phyloP scores from a whole-genome alignment of 139 green algal species.

The Micractinium sp. region DNA sequence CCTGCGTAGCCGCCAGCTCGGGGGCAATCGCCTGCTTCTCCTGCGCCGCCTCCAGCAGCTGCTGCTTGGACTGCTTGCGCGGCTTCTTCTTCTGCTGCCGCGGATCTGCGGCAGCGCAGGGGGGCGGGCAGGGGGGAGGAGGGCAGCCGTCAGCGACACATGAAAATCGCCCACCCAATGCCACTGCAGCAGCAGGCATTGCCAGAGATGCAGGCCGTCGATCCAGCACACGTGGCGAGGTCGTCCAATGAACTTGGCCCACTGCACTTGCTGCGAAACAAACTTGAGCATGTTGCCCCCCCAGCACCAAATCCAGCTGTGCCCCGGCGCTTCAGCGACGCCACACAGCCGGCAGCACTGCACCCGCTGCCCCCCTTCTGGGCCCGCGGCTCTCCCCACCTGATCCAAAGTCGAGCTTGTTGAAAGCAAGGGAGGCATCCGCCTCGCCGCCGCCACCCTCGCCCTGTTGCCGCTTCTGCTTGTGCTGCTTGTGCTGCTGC shows the following conservation, averaged over 20 bases:
- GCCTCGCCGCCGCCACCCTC: slow-evolving; percentile 1
- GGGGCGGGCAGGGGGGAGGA: background rate
- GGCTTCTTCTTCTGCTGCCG: slow-evolving; percentile 35
- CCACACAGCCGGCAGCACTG: background rate
- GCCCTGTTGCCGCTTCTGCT: slow-evolving; percentile 47
- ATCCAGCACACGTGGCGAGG: too few species aligned
- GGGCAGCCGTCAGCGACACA: background rate
- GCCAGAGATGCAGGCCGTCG: too few species aligned
- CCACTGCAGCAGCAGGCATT: background rate
- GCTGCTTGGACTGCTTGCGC: slow-evolving; percentile 60
- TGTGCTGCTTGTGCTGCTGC: slow-evolving; percentile 52
- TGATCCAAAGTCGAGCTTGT: slow-evolving; percentile 46
- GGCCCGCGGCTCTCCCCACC: background rate
- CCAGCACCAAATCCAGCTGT: background rate
- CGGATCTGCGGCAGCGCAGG: background rate
- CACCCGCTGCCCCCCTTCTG: background rate
- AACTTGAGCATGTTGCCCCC: too few species aligned
- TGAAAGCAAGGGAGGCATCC: slow-evolving; percentile 35
- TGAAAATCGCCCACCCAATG: background rate
- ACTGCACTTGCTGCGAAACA: too few species aligned
- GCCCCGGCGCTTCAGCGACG: background rate
- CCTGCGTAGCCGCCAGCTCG: slow-evolving; percentile 35
- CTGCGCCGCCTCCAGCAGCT: slow-evolving; percentile 68
- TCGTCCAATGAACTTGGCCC: too few species aligned
- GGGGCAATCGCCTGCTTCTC: slow-evolving; percentile 42